Base-by-base conservation (phyloP, 495 filamentous ascomycete species). In the Xylaria nigripes region DNA sequence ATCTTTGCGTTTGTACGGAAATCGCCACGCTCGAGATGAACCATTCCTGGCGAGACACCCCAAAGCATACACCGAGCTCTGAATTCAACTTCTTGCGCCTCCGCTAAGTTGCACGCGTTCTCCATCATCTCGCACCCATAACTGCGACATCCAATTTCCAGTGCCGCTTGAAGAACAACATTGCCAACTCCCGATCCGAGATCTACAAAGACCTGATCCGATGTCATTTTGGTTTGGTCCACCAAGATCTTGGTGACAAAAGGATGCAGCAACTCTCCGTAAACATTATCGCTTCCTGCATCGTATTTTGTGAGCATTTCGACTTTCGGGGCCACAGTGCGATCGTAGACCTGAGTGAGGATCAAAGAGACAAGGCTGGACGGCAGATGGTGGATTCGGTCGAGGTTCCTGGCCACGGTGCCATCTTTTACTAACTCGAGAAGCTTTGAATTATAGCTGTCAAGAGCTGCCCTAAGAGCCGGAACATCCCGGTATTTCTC, bases 81-180 rank as follows among this genome's bases (percentile, higher is more conserved):
- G 65, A 98, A 96, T 63, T 98, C 93, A 46, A 84, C 78, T 61
- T 90, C 79, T 67, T 98, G 93, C 27, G 85, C 80, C 34, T 92
- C 84, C 9, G 90, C 91, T 25, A 98, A 77, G 54, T 86, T 84
- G 69, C 82, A 90, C 4, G 87, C 86, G 46, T 90, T 90, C 56
- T 84, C 77, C 88, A 95, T 92, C 78, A 91, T 87, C 70, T 98
- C 93, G 64, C 92, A 96, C 22, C 93, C 93, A 84, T 89, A 96
- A 69, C 87, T 91, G 67, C 96, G 88, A 66, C 88, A 95, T 13
- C 93, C 93, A 45, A 91, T 82, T 66, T 98, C 87, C 7, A 98
- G 79, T 8, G 93, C 93, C 4, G 93, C 93, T 66, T 98, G 93
- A 38, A 98, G 74, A 21, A 92, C 88, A 3, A 96, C 93, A 67